Conservation (phyloP, 2,329 filamentous ascomycete species). For the Geosmithia morbida region DNA sequence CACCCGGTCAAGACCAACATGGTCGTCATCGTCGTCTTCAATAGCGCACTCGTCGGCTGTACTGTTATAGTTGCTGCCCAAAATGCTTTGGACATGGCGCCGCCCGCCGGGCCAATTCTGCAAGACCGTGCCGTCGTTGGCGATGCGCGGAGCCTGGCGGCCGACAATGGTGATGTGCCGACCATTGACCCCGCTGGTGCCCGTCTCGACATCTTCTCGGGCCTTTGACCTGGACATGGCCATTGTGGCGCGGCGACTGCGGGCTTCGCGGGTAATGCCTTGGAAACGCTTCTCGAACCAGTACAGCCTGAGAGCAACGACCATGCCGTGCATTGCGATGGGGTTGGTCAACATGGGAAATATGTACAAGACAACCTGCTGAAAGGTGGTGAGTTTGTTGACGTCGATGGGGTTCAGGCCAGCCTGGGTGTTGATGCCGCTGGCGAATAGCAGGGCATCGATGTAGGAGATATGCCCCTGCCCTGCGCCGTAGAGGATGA, state of each 20-base stretch:
- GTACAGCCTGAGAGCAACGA: conserved; percentile 86
- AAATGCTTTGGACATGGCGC: conserved; percentile 7
- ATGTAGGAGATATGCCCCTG: conserved; percentile 56
- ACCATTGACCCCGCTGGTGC: conserved; percentile 51
- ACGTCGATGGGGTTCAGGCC: conserved; percentile 72
- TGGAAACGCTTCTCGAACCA: conserved; percentile 98
- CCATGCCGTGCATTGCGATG: conserved; percentile 69
- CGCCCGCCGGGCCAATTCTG: conserved; percentile 20
- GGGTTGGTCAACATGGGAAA: conserved; percentile 64
- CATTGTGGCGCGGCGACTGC: conserved; percentile 48
- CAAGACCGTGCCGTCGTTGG: conserved; percentile 44
- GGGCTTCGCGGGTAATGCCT: conserved; percentile 61
- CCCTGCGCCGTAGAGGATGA: conserved; percentile 54
- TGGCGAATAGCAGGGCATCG: conserved; percentile 80
- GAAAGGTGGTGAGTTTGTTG: conserved; percentile 54
- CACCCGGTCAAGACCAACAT: not conserved
- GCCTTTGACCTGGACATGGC: conserved; percentile 43
- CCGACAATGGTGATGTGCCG: conserved; percentile 54
- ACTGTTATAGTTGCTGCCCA: not conserved
- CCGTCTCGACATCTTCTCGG: conserved; percentile 27
- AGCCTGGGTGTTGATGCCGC: conserved; percentile 78
- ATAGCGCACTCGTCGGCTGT: not conserved
- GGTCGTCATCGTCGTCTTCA: not conserved
- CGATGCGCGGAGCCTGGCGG: conserved; percentile 35
- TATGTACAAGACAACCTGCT: conserved; percentile 60